Percentiles rank a stretch among this genome's conserved stretches.
These are phyloP conservation scores for Aquilaria agallochum DNA, from an alignment of 441 rosid genomes.

Conservation along the genomic window DNA sequence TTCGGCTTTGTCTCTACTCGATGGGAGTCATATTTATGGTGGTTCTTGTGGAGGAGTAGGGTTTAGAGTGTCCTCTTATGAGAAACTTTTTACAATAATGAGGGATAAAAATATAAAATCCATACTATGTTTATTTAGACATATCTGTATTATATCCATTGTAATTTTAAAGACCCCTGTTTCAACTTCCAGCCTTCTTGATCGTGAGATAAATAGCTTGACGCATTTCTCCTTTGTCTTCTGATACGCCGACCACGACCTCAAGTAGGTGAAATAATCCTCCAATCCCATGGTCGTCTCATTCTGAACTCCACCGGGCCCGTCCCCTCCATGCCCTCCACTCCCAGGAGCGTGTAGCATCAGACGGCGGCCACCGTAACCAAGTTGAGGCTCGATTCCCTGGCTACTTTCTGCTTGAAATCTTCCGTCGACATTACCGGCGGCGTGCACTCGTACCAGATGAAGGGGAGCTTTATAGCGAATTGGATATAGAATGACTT, in stretches of 20 bases:
- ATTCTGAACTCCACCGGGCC: conserved; percentile 54
- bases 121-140: too few relatives aligned
- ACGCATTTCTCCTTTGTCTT: conserved; percentile 63
- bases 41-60: too few relatives aligned
- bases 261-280: conserved; percentile 47
- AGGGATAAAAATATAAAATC: too few relatives aligned
- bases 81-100: too few relatives aligned
- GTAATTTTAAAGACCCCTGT: too few relatives aligned
- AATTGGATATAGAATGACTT: conserved; percentile 17
- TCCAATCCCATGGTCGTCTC: conserved; percentile 57
- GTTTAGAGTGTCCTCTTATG: too few relatives aligned
- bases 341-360: conserved; percentile 76
- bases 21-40: too few relatives aligned
- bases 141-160: too few relatives aligned
- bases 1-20: too few relatives aligned
- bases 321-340: conserved; percentile 36
- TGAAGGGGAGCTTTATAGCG: conserved; percentile 59
- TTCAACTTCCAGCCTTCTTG: too few relatives aligned
- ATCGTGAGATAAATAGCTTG: conserved; percentile 35
- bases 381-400: conserved; percentile 48
- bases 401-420: conserved; percentile 36
- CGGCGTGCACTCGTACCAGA: conserved; percentile 56
- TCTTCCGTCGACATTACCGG: conserved; percentile 40
- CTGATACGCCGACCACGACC: conserved; percentile 80
- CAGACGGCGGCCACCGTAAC: conserved; percentile 80